Evolutionary conservation across 164 flowering plant genomes (phyloP).

Genomic region (Kalanchoe fedtschenkoi): DNA sequence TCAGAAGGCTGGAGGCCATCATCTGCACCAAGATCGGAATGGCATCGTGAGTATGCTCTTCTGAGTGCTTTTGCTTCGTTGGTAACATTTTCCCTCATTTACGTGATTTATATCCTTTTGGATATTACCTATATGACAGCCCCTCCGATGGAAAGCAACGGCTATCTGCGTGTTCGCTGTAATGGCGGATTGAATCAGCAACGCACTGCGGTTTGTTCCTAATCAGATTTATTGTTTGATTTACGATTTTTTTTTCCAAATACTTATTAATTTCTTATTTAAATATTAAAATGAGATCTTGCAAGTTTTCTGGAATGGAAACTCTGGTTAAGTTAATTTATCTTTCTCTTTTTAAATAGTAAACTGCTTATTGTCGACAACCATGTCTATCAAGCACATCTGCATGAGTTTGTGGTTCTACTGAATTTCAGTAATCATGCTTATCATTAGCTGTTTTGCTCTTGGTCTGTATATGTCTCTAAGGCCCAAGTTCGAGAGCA

Average conservation of each 20-base stretch:
- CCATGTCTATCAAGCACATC: not conserved
- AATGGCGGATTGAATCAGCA: slow-evolving; percentile 98
- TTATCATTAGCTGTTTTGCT: not conserved
- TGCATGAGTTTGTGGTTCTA: not conserved
- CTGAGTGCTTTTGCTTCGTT: not conserved
- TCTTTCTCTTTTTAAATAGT: not conserved
- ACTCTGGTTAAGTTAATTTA: not conserved
- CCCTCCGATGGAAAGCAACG: slow-evolving; percentile 74
- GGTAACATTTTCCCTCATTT: not conserved
- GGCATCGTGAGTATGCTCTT: slow-evolving; percentile 59
- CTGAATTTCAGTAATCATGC: not conserved
- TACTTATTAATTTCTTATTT: not conserved
- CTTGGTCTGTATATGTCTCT: not conserved
- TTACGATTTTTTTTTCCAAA: not conserved
- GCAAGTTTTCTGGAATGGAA: not conserved
- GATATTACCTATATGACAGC: slow-evolving; percentile 30
- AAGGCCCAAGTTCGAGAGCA: not conserved
- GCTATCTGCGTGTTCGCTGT: slow-evolving; percentile 86
- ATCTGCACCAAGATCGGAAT: slow-evolving; percentile 80
- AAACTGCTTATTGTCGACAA: no score
- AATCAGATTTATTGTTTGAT: not conserved
- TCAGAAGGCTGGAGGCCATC: slow-evolving; percentile 92
- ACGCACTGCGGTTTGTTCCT: slow-evolving; percentile 75
- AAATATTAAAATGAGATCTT: not conserved
- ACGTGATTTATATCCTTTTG: not conserved